phyloP scores from a whole-genome alignment of 805 yeast species.

The Myxozyma geophila region DNA sequence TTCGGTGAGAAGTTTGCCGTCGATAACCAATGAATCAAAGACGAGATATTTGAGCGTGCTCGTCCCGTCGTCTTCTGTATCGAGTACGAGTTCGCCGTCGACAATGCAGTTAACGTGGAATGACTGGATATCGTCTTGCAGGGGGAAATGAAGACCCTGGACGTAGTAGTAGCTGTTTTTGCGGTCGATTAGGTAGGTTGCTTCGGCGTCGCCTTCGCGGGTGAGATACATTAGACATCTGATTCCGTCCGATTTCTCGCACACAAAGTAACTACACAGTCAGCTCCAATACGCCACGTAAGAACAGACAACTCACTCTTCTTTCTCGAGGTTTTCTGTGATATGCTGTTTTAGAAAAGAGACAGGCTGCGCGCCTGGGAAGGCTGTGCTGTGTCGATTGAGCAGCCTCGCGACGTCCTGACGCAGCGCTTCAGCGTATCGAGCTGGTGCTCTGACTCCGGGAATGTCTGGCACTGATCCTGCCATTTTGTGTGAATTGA shows the following conservation, averaged over 20 bases:
- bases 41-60: slow-evolving; percentile 77
- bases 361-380: slow-evolving; percentile 89
- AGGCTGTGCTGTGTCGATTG: slow-evolving; percentile 58
- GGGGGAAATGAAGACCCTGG: slow-evolving; percentile 80
- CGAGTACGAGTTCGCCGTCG: slow-evolving; percentile 92
- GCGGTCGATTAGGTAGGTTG: slow-evolving; percentile 85
- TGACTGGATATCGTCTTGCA: slow-evolving; percentile 52
- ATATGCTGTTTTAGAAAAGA: slow-evolving; percentile 82
- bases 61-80: slow-evolving; percentile 48
- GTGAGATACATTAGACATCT: slow-evolving; percentile 72
- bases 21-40: slow-evolving; percentile 88
- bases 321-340: slow-evolving; percentile 58
- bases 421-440: slow-evolving; percentile 69
- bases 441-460: slow-evolving; percentile 76
- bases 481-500: slow-evolving; percentile 16
- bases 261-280: slow-evolving; percentile 69
- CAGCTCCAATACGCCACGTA: not conserved
- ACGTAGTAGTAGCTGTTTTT: slow-evolving; percentile 84
- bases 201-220: slow-evolving; percentile 79
- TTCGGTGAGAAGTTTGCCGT: slow-evolving; percentile 70
- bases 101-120: slow-evolving; percentile 86
- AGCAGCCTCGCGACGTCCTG: slow-evolving; percentile 68
- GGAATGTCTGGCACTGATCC: slow-evolving; percentile 75
- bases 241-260: slow-evolving; percentile 95
- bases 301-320: slow-evolving; percentile 65